These are phyloP conservation scores for Boeremia exigua DNA, from an alignment of 2,329 filamentous ascomycete genomes.

Conservation along the genomic window DNA sequence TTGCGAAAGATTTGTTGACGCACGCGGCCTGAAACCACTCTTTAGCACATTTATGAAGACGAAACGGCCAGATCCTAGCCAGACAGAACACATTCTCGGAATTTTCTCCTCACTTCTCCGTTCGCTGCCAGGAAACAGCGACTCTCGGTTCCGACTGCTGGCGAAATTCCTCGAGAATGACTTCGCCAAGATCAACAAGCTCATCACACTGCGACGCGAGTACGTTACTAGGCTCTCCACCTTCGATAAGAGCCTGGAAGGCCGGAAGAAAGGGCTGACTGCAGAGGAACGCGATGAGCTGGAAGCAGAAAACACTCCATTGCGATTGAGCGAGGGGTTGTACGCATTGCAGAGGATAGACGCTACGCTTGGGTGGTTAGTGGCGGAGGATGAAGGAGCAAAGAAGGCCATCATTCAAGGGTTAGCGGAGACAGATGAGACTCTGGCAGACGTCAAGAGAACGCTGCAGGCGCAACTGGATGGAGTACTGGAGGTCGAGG, in stretches of 20 bases:
- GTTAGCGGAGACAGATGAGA: constrained; percentile 72
- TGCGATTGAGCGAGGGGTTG: constrained; percentile 81
- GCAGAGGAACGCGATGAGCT: constrained; percentile 67
- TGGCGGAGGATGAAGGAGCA: constrained; percentile 85
- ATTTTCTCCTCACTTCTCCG: constrained; percentile 85
- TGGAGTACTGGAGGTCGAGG: constrained; percentile 60
- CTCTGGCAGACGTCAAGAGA: constrained; percentile 65
- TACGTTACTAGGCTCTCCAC: constrained; percentile 68
- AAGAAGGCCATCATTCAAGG: constrained; percentile 67
- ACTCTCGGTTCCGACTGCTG: constrained; percentile 79
- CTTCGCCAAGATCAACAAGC: constrained; percentile 80
- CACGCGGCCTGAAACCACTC: constrained; percentile 80
- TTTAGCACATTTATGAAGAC: constrained; percentile 91
- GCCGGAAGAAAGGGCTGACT: constrained; percentile 61
- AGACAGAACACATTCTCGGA: constrained; percentile 80
- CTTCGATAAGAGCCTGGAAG: constrained; percentile 68
- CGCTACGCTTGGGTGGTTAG: constrained; percentile 85
- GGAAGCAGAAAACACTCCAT: constrained; percentile 74
- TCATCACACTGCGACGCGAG: constrained; percentile 73
- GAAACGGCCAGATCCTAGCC: constrained; percentile 72
- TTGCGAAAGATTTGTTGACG: constrained; percentile 79
- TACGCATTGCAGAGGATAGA: constrained; percentile 85
- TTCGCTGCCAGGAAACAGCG: constrained; percentile 76
- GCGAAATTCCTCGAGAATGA: constrained; percentile 97
- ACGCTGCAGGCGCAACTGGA: constrained; percentile 74